A percentile compares a stretch with the other conserved stretches of the same genome.
These are phyloP conservation scores for Lumnitzera racemosa DNA, from an alignment of 345 rosid genomes.

Conservation along the genomic window DNA sequence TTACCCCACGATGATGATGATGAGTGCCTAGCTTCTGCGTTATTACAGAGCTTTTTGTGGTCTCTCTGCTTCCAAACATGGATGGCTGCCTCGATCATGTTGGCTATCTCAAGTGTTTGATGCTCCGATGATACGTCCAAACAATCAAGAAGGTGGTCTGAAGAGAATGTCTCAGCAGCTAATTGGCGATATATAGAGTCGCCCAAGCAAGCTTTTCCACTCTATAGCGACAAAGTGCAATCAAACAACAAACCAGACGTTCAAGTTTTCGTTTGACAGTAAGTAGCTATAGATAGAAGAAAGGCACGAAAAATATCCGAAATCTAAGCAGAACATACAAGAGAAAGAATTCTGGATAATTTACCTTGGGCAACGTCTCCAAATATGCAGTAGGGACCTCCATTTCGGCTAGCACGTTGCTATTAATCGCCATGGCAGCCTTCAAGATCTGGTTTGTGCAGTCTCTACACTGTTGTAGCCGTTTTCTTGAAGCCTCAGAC, in stretches of 20 bases:
- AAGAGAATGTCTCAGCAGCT: conserved; percentile 68
- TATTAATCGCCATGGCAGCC: conserved; percentile 98
- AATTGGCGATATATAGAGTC: conserved; percentile 69
- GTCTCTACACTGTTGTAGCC: conserved; percentile 76
- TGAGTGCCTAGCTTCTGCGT: conserved; percentile 34
- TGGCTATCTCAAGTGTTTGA: conserved; percentile 71
- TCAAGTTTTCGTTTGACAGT: no score
- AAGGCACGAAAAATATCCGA: no score
- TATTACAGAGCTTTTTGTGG: conserved; percentile 33
- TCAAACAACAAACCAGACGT: not conserved
- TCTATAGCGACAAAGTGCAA: conserved; percentile 4
- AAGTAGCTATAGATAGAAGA: no score
- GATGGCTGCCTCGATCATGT: conserved; percentile 76
- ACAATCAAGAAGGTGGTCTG: conserved; percentile 78
- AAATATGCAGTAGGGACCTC: conserved; percentile 81
- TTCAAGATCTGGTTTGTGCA: conserved; percentile 87
- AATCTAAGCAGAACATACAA: not conserved
- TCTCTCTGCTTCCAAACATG: conserved; percentile 77
- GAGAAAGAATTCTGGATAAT: not conserved
- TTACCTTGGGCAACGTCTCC: conserved; percentile 89
- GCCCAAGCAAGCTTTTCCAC: conserved; percentile 63
- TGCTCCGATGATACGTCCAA: conserved; percentile 87
- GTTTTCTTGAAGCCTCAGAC: conserved; percentile 71
- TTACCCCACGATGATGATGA: conserved; percentile 58
- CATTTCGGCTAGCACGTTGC: conserved; percentile 83